Base-by-base conservation (phyloP, 768 basidiomycete genomes). In the Lanmaoa pseudosensibilis region DNA sequence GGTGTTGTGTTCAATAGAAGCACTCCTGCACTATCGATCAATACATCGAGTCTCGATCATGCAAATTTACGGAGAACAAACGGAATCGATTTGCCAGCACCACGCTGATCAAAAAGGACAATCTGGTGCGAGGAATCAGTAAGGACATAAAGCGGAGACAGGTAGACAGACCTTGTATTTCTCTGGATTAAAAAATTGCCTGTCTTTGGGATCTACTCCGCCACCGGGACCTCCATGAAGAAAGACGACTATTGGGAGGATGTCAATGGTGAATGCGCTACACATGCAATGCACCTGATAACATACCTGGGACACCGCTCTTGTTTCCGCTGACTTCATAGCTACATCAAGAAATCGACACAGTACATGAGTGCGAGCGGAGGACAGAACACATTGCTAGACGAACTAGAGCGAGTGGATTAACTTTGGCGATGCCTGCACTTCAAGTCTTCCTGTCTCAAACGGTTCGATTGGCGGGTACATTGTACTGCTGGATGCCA, bases 61-160 rank as follows among this genome's bases (percentile, higher is more conserved):
- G 27, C 1, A 16, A 11, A 49, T n/a, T 11, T 32, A 34, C 19
- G 46, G 56, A 39, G 39, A 36, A 77, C 86, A 58, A 69, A 91
- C 84, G 94, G 94, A 0, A 80, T 90, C 18, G 90, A 92, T 64
- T 91, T 88, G 19, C 95, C 95, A 16, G 89, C 71, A 16, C 95
- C 95, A 57, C 95, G 80, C 72, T 98, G 95, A 73, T 97, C 94
- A 62, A 94, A 85, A 23, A 96, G 80, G 58, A 96, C 73, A 65
- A 95, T 91, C 88, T 92, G 53, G 39, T 32, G 15, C 51, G 38
- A 43, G 10, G 25, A 40, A 25, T 59, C 23, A 55, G 59, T 4
- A 16, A 57, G 49, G 39, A 40, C 19, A 23, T 6, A 5, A 39
- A 33, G 27, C 36, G 10, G 52, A 41, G 13, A 45, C 27, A 21